Evolutionary conservation across 345 rosid species (phyloP).

Genomic region (Eucalyptus victrix): DNA sequence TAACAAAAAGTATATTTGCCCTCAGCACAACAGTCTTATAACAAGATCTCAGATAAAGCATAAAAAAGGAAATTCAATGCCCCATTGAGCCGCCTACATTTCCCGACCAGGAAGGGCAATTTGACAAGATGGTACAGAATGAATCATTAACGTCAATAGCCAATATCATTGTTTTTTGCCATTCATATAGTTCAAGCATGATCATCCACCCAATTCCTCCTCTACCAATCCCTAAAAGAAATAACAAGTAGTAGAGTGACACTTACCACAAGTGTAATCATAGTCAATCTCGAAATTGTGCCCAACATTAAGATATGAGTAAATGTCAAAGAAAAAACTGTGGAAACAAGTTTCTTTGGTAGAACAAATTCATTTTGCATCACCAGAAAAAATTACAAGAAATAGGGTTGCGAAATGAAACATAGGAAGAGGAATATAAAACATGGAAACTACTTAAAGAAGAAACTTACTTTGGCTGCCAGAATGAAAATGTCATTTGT

Average conservation of each 20-base stretch:
- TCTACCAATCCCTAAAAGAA: background rate
- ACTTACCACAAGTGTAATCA: background rate
- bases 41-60: background rate
- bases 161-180: background rate
- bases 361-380: background rate
- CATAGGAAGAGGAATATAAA: no score
- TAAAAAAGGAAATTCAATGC: background rate
- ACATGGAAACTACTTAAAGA: no score
- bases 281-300: background rate
- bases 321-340: background rate
- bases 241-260: background rate
- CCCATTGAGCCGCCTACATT: background rate
- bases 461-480: no score
- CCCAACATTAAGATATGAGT: background rate
- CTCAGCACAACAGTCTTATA: background rate
- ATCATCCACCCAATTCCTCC: background rate
- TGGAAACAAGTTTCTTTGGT: background rate
- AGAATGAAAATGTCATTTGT: no score
- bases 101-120: background rate
- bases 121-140: background rate
- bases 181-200: background rate
- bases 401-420: no score
- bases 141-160: background rate
- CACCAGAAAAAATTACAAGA: background rate
- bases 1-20: background rate